Evolutionary conservation across 306 rosid species (phyloP).

Genomic region (Argentina anserina): DNA sequence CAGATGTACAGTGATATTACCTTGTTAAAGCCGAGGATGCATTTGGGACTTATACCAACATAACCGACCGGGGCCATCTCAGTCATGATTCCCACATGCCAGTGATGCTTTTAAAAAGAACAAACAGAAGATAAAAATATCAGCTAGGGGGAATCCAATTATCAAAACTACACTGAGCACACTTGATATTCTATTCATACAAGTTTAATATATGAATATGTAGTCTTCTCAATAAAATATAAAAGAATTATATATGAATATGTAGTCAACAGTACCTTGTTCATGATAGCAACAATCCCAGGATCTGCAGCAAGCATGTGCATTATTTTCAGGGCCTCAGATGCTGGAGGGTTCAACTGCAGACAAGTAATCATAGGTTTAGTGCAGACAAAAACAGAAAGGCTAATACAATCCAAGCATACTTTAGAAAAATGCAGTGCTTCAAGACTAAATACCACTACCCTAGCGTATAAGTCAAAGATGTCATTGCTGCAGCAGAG

Average conservation of each 20-base stretch:
- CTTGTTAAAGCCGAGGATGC: constrained; percentile 89
- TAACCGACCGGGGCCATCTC: constrained; percentile 97
- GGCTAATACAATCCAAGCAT: background rate
- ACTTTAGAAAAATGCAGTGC: background rate
- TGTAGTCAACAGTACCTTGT: constrained; percentile 49
- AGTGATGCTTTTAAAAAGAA: constrained; percentile 56
- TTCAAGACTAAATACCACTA: background rate
- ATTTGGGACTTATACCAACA: constrained; percentile 91
- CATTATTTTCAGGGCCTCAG: constrained; percentile 90
- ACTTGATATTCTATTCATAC: constrained; percentile 22
- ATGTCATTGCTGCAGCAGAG: background rate
- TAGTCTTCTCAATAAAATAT: too few species aligned
- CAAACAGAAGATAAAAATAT: constrained; percentile 25
- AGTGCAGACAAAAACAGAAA: background rate
- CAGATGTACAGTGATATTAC: constrained; percentile 28
- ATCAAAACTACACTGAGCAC: background rate
- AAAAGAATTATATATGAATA: background rate
- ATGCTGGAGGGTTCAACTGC: constrained; percentile 81
- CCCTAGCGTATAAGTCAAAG: background rate
- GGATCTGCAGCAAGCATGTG: constrained; percentile 95
- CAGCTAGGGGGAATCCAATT: too few species aligned
- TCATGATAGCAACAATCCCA: constrained; percentile 91
- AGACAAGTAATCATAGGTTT: constrained; percentile 28
- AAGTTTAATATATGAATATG: background rate
- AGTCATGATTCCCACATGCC: constrained; percentile 95